Percentiles rank a stretch among this genome's conserved stretches.
phyloP scores from a whole-genome alignment of 768 basidiomycete species.

The Leccinum variicolor region DNA sequence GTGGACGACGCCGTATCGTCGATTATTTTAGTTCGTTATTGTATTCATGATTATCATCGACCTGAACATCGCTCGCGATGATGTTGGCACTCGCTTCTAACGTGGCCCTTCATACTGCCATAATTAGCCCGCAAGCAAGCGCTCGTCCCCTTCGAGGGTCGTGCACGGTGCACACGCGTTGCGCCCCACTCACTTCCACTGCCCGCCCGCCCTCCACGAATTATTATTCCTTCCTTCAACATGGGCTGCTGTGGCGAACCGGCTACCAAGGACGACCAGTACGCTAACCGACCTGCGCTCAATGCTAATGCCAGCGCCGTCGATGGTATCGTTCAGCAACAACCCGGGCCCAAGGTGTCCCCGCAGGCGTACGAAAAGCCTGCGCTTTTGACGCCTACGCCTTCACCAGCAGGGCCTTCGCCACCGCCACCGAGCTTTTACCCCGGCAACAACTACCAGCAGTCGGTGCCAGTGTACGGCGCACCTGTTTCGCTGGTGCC shows the following conservation, averaged over 20 bases:
- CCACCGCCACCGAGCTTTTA: conserved; percentile 43
- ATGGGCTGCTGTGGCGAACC: conserved; percentile 69
- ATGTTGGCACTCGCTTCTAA: not conserved
- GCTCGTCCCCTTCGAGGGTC: not conserved
- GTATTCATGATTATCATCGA: too few relatives aligned
- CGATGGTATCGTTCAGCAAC: conserved; percentile 43
- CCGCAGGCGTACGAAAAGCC: conserved; percentile 41
- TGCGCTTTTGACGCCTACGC: conserved; percentile 38
- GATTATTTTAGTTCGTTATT: too few relatives aligned
- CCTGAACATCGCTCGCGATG: too few relatives aligned
- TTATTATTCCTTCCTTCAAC: not conserved
- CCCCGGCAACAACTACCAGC: conserved; percentile 10
- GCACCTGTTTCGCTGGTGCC: conserved; percentile 1
- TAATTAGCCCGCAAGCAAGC: conserved; percentile 6
- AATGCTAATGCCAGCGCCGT: conserved; percentile 15
- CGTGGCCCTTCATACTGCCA: conserved; percentile 12
- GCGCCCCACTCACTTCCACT: not conserved
- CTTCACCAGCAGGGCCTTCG: conserved; percentile 34
- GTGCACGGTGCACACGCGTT: not conserved
- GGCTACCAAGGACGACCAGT: conserved; percentile 28
- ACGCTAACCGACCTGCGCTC: conserved; percentile 32
- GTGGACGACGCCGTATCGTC: too few relatives aligned
- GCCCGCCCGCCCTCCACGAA: too few relatives aligned
- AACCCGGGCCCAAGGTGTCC: conserved; percentile 44
- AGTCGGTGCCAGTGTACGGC: conserved; percentile 23